Percentiles rank a stretch among this genome's conserved stretches.
phyloP scores from a whole-genome alignment of 441 rosid genomes.

The Mallotus japonicus region DNA sequence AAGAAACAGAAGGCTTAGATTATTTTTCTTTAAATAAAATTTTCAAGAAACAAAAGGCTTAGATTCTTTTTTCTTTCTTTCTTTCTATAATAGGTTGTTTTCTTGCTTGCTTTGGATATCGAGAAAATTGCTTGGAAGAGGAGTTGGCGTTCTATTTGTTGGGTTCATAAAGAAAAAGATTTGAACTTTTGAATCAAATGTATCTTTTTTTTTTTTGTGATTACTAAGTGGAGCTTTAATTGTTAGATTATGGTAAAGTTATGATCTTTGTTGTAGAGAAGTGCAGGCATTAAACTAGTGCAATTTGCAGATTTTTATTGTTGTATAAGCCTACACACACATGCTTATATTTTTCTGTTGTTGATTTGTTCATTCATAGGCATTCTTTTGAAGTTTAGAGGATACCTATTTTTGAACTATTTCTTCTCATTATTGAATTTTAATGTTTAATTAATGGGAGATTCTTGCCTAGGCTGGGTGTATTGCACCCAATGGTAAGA shows the following conservation, averaged over 20 bases:
- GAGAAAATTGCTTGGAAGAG: background rate
- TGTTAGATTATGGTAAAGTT: background rate
- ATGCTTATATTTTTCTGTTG: background rate
- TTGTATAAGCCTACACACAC: background rate
- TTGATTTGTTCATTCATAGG: background rate
- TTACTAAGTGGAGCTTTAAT: background rate
- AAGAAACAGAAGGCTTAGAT: background rate
- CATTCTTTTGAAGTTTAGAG: background rate
- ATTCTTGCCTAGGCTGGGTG: too few species aligned
- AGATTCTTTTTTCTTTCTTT: background rate
- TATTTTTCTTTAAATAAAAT: background rate
- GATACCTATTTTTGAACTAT: too few species aligned
- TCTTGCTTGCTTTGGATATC: constrained; percentile 69
- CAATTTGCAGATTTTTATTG: constrained; percentile 27
- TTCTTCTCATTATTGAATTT: too few species aligned
- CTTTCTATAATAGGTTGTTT: constrained; percentile 64
- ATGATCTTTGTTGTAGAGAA: constrained; percentile 28
- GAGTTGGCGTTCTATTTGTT: background rate
- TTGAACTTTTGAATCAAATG: background rate
- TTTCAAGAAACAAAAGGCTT: background rate
- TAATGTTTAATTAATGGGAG: too few species aligned
- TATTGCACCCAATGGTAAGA: too few species aligned
- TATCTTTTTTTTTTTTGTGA: background rate
- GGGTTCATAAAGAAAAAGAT: background rate
- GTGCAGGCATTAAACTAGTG: constrained; percentile 20